Base-by-base conservation (phyloP, 2,329 filamentous ascomycete species). In the Chrysosporium keratinophilum region DNA sequence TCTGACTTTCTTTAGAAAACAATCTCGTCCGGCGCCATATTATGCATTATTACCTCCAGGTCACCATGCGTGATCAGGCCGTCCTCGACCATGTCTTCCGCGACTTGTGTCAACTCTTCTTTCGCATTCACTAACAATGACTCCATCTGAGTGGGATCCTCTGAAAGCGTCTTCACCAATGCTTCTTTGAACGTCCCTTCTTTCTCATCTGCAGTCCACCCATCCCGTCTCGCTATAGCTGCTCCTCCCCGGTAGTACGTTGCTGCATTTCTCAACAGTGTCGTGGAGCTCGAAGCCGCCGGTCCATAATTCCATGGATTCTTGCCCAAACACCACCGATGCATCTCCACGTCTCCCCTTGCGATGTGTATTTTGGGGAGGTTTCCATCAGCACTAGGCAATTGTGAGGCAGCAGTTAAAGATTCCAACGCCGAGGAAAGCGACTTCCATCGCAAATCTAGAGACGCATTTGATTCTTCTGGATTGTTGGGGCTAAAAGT, bases 171-270 rank as follows among this genome's bases (percentile, higher is more conserved):
- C 56, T 73, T 71, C 2, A 70, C 75, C 19, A 79, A 64, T 5
- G 72, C 70, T 47, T 75, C 73, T 62, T 78, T 78, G 23, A 71
- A 69, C 35, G 68, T 67, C 17, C 71, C 76, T 50, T 75, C 73
- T 17, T 64, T 65, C 43, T 68, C 67, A 57, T 74, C 72, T 20
- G 75, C 71, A 2, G 47, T 56, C 6, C 71, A 68, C 12, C 73
- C 74, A 39, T 70, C 69, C 50, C 69, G 64, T 31, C 63, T 63
- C 3, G 70, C 70, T 6, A 72, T 57, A 35, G 68, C 69, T 37
- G 69, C 68, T 11, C 77, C 78, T 39, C 79, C 78, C 17, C 76
- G 73, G 60, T 80, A 82, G 60, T 78, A 82, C 4, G 75, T 78
- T 57, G 76, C 74, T 1, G 79, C 78, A 59, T 82, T 82, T 52